phyloP scores from a whole-genome alignment of 2,329 filamentous ascomycete genomes.

The Aureobasidium leucospermi region DNA sequence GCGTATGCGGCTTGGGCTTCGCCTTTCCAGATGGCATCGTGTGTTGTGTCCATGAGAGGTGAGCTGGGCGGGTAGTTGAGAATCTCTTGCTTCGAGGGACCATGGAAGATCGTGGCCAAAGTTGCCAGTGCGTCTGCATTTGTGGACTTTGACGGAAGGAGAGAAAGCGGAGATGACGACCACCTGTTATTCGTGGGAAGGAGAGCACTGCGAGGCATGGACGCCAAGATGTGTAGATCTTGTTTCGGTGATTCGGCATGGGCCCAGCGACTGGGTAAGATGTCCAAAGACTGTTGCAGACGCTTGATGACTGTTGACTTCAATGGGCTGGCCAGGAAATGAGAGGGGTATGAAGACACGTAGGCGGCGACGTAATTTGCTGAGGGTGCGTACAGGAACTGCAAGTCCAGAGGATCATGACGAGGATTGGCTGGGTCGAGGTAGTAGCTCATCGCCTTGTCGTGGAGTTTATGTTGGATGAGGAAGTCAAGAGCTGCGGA shows the following conservation, averaged over 20 bases:
- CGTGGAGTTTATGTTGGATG: constrained; percentile 43
- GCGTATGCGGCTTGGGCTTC: constrained; percentile 48
- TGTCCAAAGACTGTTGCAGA: constrained; percentile 38
- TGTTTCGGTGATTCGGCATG: constrained; percentile 47
- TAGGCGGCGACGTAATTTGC: constrained; percentile 53
- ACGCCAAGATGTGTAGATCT: constrained; percentile 51
- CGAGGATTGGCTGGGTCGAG: constrained; percentile 40
- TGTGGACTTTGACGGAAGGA: constrained; percentile 45
- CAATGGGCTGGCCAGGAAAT: constrained; percentile 43
- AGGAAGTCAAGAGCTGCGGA: constrained; percentile 46
- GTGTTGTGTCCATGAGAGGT: constrained; percentile 21
- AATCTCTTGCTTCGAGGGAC: constrained; percentile 34
- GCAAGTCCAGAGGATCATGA: constrained; percentile 44
- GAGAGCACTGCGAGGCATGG: constrained; percentile 47
- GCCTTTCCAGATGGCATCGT: constrained; percentile 18
- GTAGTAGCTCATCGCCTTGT: constrained; percentile 43
- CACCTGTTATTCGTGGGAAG: constrained; percentile 33
- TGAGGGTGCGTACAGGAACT: constrained; percentile 47
- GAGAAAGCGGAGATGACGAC: constrained; percentile 38
- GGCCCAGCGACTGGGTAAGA: constrained; percentile 43
- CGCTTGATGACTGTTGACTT: constrained; percentile 41
- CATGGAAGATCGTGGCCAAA: constrained; percentile 49
- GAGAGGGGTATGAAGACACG: constrained; percentile 46
- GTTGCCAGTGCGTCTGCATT: constrained; percentile 49
- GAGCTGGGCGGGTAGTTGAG: constrained; percentile 29